Percentiles rank a stretch among this genome's conserved stretches.
Evolutionary conservation across 768 basidiomycete species (phyloP).

Genomic region (Pisolithus marmoratus): DNA sequence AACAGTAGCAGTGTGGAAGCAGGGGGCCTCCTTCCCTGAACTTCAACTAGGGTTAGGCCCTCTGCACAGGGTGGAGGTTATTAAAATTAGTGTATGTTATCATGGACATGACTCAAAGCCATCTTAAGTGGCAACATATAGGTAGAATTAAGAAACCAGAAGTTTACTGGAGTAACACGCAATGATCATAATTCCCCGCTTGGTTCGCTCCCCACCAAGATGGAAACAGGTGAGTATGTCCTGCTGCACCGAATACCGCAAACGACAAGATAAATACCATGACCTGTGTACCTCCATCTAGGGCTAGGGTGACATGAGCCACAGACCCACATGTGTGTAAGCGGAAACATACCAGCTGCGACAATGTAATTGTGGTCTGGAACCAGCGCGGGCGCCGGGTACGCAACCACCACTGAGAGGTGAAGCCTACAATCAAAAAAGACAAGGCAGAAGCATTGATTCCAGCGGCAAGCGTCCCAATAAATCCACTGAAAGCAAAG

Average conservation of each 20-base stretch:
- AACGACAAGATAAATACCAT: slow-evolving; percentile 51
- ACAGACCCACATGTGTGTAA: no score
- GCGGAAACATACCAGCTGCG: slow-evolving; percentile 34
- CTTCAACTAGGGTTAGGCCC: no score
- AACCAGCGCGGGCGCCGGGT: slow-evolving; percentile 33
- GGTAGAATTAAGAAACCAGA: no score
- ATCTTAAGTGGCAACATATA: no score
- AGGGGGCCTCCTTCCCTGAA: no score
- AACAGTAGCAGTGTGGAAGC: no score
- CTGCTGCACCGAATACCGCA: slow-evolving; percentile 47
- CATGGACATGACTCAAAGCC: no score
- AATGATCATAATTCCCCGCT: slow-evolving; percentile 26
- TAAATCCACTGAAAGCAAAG: slow-evolving; percentile 6
- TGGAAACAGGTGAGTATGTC: slow-evolving; percentile 41
- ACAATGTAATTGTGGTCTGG: slow-evolving; percentile 32
- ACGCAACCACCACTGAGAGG: slow-evolving; percentile 35
- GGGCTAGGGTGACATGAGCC: slow-evolving; percentile 13
- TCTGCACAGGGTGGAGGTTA: no score
- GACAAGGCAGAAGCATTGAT: slow-evolving; percentile 22
- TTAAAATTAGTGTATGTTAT: no score
- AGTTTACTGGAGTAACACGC: neutral
- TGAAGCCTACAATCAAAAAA: slow-evolving; percentile 20
- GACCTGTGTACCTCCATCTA: slow-evolving; percentile 40
- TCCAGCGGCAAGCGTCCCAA: slow-evolving; percentile 16
- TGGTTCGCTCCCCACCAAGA: slow-evolving; percentile 52